Base-by-base conservation (phyloP, 2,329 filamentous ascomycete genomes). In the Aspergillus unguis region DNA sequence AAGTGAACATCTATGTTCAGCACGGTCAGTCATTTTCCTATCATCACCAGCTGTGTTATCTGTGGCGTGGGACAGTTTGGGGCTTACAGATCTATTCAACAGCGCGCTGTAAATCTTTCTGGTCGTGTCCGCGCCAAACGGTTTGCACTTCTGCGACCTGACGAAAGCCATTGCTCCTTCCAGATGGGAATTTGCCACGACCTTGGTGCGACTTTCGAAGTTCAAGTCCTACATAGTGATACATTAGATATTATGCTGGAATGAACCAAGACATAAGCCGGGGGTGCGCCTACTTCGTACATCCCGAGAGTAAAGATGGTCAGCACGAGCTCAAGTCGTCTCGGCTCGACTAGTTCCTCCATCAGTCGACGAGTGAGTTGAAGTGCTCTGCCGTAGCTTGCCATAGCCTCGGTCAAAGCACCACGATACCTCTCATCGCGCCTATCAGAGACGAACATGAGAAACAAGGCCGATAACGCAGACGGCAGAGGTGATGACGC, bases 111-210 rank as follows among this genome's bases (percentile, higher is more conserved):
- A 47, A 28, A 52, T 41, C 29, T 26, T 46, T 41, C 36, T 42
- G 10, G 23, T 52, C 36, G 37, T 52, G 10, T 28, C 42, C 7
- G 46, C 44, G 10, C 32, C 43, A 25, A 52, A 52, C 17, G 32
- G 29, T 11, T 38, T 43, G 31, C 31, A 35, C 25, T 17, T 40
- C n/a, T 52, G 43, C 10, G 44, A 29, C 29, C 37, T 41, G 25
- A 52, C 43, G 36, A 47, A 46, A 25, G 49, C 49, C 36, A 47
- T 52, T 46, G 43, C 49, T 10, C 36, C 43, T 26, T 52, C 42
- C 11, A 52, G 36, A 26, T 52, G 49, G 6, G 37, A 42, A 35
- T 52, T 52, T 17, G 49, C 46, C 5, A 44, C 42, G 26, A 25
- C 28, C n/a, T 27, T 52, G 25, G 35, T 29, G 33, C 47, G 49